These are phyloP conservation scores for Periconia sp. DNA, from an alignment of 2,329 filamentous ascomycete species.

Conservation along the genomic window DNA sequence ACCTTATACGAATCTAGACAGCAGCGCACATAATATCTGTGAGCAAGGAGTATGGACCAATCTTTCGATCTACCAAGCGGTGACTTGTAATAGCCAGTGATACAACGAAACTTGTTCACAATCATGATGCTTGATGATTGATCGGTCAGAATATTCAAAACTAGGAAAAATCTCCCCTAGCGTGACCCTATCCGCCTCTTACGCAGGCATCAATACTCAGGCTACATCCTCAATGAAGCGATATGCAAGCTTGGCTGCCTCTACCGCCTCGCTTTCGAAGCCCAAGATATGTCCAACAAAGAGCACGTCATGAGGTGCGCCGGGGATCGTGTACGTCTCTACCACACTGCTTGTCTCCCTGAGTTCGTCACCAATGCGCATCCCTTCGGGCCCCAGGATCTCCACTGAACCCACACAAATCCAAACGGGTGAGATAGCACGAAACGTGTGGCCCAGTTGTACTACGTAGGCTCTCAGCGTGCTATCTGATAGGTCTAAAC, in stretches of 20 bases:
- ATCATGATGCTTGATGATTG: too few relatives aligned
- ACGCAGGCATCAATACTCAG: too few relatives aligned
- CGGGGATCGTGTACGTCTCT: slow-evolving; percentile 10
- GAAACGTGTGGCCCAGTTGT: slow-evolving; percentile 39
- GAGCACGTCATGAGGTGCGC: slow-evolving; percentile 51
- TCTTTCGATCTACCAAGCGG: too few relatives aligned
- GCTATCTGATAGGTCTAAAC: neutral
- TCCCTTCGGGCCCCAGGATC: slow-evolving; percentile 34
- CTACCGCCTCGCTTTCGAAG: slow-evolving; percentile 37
- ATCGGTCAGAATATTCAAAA: too few relatives aligned
- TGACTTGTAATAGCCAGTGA: too few relatives aligned
- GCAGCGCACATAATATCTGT: too few relatives aligned
- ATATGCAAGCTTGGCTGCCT: slow-evolving; percentile 1
- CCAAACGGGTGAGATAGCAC: slow-evolving; percentile 38
- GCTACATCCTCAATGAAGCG: slow-evolving; percentile 2
- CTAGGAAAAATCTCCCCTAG: too few relatives aligned
- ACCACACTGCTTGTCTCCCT: slow-evolving; percentile 30
- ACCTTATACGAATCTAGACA: too few relatives aligned
- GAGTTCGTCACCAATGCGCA: slow-evolving; percentile 38
- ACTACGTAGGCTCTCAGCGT: slow-evolving; percentile 32
- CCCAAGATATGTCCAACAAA: slow-evolving; percentile 44
- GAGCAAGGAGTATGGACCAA: too few relatives aligned
- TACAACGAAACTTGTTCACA: too few relatives aligned
- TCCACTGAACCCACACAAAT: slow-evolving; percentile 43
- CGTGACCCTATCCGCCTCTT: too few relatives aligned